These are phyloP conservation scores for Magnolia kwangsiensis DNA, from an alignment of 164 flowering plant species.

Conservation along the genomic window DNA sequence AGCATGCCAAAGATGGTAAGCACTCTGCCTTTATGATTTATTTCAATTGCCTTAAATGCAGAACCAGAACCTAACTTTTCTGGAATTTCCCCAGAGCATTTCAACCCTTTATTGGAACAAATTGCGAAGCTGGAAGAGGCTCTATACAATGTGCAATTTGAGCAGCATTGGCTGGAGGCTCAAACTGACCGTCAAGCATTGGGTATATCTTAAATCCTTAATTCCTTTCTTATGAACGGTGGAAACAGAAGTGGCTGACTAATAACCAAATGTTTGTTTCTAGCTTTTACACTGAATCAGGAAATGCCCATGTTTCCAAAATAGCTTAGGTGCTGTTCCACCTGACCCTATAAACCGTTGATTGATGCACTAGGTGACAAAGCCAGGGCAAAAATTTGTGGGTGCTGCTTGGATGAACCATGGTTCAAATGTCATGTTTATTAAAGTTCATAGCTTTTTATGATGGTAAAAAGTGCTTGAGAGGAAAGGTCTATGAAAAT, in stretches of 20 bases:
- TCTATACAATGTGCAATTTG: slow-evolving; percentile 88
- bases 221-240: background rate
- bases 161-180: slow-evolving; percentile 97
- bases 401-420: no score
- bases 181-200: slow-evolving; percentile 91
- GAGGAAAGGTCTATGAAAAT: no score
- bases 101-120: slow-evolving; percentile 79
- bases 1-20: slow-evolving; percentile 72
- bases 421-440: no score
- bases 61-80: background rate
- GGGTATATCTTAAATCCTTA: slow-evolving; percentile 34
- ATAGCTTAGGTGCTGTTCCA: background rate
- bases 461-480: no score
- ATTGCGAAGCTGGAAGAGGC: slow-evolving; percentile 83
- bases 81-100: slow-evolving; percentile 63
- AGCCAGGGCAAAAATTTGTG: background rate
- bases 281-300: background rate
- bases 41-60: background rate
- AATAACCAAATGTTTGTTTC: background rate
- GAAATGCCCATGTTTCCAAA: background rate
- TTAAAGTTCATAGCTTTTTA: no score
- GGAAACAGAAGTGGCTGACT: no score
- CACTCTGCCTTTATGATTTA: background rate
- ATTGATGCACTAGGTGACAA: background rate
- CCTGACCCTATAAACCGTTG: background rate